These are phyloP conservation scores for Plasmodium reichenowi DNA, from an alignment of 169 alveolate species.

Conservation along the genomic window DNA sequence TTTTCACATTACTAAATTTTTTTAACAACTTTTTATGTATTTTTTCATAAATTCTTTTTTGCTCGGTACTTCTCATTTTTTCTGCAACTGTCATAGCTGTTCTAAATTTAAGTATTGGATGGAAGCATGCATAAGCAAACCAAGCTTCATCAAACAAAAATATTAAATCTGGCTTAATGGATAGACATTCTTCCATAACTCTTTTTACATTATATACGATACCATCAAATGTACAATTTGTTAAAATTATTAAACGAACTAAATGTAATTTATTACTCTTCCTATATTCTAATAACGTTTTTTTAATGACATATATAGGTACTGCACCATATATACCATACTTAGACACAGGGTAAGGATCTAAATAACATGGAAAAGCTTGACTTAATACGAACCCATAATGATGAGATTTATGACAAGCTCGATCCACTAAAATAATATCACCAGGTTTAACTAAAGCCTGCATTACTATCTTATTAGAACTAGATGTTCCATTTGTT, in stretches of 20 bases:
- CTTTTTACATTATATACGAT: conserved; percentile 81
- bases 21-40: conserved; percentile 61
- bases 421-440: conserved; percentile 83
- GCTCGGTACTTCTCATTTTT: conserved; percentile 75
- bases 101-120: conserved; percentile 79
- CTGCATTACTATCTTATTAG: conserved; percentile 81
- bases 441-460: conserved; percentile 82
- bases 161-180: conserved; percentile 79
- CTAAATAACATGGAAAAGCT: conserved; percentile 81
- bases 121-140: conserved; percentile 84
- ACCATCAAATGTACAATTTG: conserved; percentile 84
- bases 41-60: conserved; percentile 64
- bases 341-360: conserved; percentile 81
- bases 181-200: conserved; percentile 82
- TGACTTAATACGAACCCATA: conserved; percentile 81
- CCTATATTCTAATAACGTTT: conserved; percentile 77
- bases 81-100: conserved; percentile 84
- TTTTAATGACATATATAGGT: conserved; percentile 77
- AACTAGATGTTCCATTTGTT: conserved; percentile 84
- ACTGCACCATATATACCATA: conserved; percentile 83
- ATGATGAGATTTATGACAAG: conserved; percentile 84
- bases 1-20: conserved; percentile 68
- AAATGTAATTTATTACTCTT: conserved; percentile 68
- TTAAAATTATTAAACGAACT: conserved; percentile 73
- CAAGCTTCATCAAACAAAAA: conserved; percentile 84